phyloP scores from a whole-genome alignment of 495 filamentous ascomycete genomes.

The Penicillium ochrochloron region DNA sequence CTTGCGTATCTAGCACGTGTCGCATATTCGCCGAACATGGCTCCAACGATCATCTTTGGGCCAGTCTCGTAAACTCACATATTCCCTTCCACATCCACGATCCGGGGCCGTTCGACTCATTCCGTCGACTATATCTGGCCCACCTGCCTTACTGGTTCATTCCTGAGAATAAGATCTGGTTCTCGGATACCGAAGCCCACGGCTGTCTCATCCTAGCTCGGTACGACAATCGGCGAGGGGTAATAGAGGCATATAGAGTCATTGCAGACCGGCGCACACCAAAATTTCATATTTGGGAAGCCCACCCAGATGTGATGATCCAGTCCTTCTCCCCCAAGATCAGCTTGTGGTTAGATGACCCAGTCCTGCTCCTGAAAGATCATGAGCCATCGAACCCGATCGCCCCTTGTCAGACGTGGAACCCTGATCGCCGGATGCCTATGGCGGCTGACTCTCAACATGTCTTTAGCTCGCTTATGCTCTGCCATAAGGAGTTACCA shows the following conservation, averaged over 20 bases:
- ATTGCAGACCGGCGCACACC: slow-evolving; percentile 61
- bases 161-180: slow-evolving; percentile 80
- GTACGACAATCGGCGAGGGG: slow-evolving; percentile 71
- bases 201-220: slow-evolving; percentile 74
- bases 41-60: slow-evolving; percentile 65
- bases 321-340: slow-evolving; percentile 72
- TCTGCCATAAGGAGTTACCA: slow-evolving; percentile 46
- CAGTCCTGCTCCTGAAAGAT: slow-evolving; percentile 65
- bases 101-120: slow-evolving; percentile 62
- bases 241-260: slow-evolving; percentile 82
- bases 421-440: slow-evolving; percentile 55
- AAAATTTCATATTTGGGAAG: slow-evolving; percentile 63
- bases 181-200: slow-evolving; percentile 68
- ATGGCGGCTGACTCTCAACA: slow-evolving; percentile 52
- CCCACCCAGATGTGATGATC: slow-evolving; percentile 71
- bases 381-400: slow-evolving; percentile 25
- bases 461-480: slow-evolving; percentile 52
- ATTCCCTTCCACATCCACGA: slow-evolving; percentile 53
- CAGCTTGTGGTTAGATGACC: slow-evolving; percentile 70
- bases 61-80: slow-evolving; percentile 61
- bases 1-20: slow-evolving; percentile 58
- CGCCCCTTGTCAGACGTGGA: slow-evolving; percentile 29
- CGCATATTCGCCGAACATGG: slow-evolving; percentile 55
- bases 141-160: slow-evolving; percentile 88
- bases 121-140: slow-evolving; percentile 69